Evolutionary conservation across 768 basidiomycete species (phyloP), one percentile per base, ranked within the genome.

Genomic region (Pleurotus eryngii): DNA sequence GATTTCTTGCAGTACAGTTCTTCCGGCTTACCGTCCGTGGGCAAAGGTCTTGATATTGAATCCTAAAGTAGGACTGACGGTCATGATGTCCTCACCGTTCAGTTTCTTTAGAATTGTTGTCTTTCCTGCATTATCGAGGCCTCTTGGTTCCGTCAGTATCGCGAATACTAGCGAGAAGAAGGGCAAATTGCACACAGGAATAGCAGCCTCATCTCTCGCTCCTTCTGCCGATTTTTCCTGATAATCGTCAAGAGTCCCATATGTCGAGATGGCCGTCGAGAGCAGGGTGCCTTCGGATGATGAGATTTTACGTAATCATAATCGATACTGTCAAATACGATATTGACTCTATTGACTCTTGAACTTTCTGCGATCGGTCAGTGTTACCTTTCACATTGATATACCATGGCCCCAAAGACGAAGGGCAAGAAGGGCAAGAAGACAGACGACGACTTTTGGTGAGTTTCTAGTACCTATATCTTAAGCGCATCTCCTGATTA

Each of bases 1-100:
- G 27, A 54, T n/a, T 60, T 51, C 46, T 49, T 61, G 57, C 39
- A 53, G 17, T 56, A 54, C 37, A 61, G 61, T 57, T 54, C 39
- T 68, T 82, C 72, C 46, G 59, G 61, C 77, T 70, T 71, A 98
- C 93, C 89, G 90, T 72, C 88, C 82, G 71, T 97, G 90, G 24
- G 85, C 77, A 65, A 98, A 93, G 5, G 96, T 97, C 79, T 95
- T 96, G 80, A 98, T 99, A 71, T 98, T 97, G 81, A 99, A 99
- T 9, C 97, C 97, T 12, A 99, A 77, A 8, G 97, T 98, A 1
- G 97, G 97, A 65, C 89, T 92, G 56, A 98, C 86, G 51, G 79
- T 82, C 65, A 79, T 80, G 63, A 96, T 93, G 71, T 96, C 91
- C 73, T 98, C 96, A 18, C 86, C 89, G 60, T 91, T 95, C 60